Evolutionary conservation across 768 basidiomycete species (phyloP).

Genomic region (Lanmaoa pseudosensibilis): DNA sequence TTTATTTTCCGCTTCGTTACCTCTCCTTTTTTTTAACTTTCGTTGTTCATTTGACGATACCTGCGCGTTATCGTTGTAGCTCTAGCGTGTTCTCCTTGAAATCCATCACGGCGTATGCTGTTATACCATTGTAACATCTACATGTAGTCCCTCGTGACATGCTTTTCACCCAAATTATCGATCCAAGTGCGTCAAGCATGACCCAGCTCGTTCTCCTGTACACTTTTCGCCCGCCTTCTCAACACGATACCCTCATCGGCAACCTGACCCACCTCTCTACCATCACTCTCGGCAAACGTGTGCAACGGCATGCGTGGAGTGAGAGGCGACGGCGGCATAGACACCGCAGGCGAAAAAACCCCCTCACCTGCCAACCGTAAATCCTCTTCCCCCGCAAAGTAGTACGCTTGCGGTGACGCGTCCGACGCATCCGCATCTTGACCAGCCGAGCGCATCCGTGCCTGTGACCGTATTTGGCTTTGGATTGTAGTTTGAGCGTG

Average conservation of each 20-base stretch:
- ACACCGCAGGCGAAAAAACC: conserved; percentile 70
- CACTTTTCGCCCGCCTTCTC: conserved; percentile 21
- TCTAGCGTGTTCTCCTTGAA: conserved; percentile 18
- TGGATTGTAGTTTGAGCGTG: neutral
- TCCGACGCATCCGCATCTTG: neutral
- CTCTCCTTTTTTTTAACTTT: neutral
- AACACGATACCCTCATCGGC: conserved; percentile 15
- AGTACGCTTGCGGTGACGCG: conserved; percentile 44
- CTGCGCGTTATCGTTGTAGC: conserved; percentile 23
- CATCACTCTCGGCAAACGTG: conserved; percentile 8
- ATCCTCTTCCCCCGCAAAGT: conserved; percentile 51
- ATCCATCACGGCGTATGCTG: conserved; percentile 10
- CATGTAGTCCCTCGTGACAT: conserved; percentile 8
- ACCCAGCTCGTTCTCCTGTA: neutral
- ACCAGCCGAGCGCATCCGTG: neutral
- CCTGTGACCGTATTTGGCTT: neutral
- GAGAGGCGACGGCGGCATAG: conserved; percentile 65
- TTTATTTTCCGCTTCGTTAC: neutral
- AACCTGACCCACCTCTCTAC: conserved; percentile 5
- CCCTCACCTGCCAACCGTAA: conserved; percentile 67
- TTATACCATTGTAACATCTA: conserved; percentile 17
- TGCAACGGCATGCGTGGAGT: conserved; percentile 39
- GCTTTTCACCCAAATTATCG: neutral
- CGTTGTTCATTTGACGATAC: conserved; percentile 4
- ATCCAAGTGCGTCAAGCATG: conserved; percentile 5